Evolutionary conservation across 352 stramenopile species (phyloP), one percentile per base, ranked within the genome.

Genomic region (Globisporangium polare): DNA sequence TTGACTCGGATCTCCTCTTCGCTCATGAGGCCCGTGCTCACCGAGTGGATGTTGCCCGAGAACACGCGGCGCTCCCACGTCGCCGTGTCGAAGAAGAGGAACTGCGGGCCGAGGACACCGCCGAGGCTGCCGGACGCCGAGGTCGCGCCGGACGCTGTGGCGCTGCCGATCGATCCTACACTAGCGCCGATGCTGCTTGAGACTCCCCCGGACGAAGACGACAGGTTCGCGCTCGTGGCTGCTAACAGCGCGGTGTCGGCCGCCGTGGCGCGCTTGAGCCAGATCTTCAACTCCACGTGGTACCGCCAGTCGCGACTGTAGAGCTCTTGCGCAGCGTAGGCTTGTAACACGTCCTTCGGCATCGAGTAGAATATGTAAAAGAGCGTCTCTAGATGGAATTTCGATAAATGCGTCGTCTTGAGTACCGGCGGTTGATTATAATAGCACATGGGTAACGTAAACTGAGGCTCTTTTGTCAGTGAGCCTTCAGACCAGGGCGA

Each of bases 301-400:
- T 98, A 99, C 62, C 91, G 89, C 97, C 97, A 99, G 65, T 99
- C 96, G 56, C 97, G 90, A 53, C 79, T 91, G 62, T 96, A 92
- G 20, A 97, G 77, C 68, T 97, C 89, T 62, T 97, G 88, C 13
- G 88, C 89, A 12, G 83, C 80, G 52, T 92, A 95, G 5, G 89
- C 88, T 77, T 99, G 97, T 53, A 99, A 77, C 5, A 98, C 89
- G 74, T 99, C 97, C 80, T 98, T 97, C 47, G 97, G 97, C 83
- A 99, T 96, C 57, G 92, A 93, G 80, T 99, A 99, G 77, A 99
- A 99, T 69, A 99, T 98, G 82, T 98, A 99, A 79, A 99, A 99
- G 24, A 99, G 80, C 57, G 97, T 99, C 85, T 99, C 97, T 49
- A 99, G 78, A 68, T 98, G 90, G 75, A 99, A 99, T 78, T 99